Base-by-base conservation (phyloP, 1,139 yeast genomes). In the Saccharomyces uvarum region DNA sequence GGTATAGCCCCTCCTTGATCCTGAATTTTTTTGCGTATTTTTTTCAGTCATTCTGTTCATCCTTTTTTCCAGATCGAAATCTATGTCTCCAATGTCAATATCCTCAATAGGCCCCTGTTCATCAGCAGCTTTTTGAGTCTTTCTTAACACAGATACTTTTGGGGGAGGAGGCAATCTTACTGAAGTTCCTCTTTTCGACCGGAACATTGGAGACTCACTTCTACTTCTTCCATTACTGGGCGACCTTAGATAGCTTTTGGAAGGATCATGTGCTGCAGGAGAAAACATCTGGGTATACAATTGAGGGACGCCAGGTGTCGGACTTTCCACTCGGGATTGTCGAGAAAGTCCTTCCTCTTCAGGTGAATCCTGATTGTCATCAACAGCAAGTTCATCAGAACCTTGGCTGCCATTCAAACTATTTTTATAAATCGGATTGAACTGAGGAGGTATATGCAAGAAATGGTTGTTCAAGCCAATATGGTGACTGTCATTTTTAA, bases 101-200 rank as follows among this genome's bases (percentile, higher is more conserved):
- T 63, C 64, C 19, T 59, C 60, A 14, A 61, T 55, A 11, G 53
- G 51, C 4, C 51, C 48, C 9, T 54, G 62, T 29, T 61, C 64
- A 21, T 53, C 58, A 4, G 54, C 55, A 11, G 57, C 53, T 11
- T 48, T 55, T 3, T 42, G 28, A 2, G 48, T 54, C 11, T 54
- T 54, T 54, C 66, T 70, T 49, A 73, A 53, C 5, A 68, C 65
- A 3, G 75, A 63, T 24, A 57, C 62, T 24, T 55, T 54, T 4
- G 75, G 74, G 1, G 75, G 69, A 3, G 74, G 73, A 1, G 76
- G 75, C 31, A 71, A 53, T 51, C 66, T 65, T 4, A 53, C 55
- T n/a, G 50, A 9, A 27, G 42, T 31, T 38, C 38, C 14, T 27
- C 16, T 32, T 29, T 7, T 24, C 6, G 27, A 14, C 11, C 49